Conservation (phyloP, 2,329 filamentous ascomycete genomes). For the Claviceps humidiphila region DNA sequence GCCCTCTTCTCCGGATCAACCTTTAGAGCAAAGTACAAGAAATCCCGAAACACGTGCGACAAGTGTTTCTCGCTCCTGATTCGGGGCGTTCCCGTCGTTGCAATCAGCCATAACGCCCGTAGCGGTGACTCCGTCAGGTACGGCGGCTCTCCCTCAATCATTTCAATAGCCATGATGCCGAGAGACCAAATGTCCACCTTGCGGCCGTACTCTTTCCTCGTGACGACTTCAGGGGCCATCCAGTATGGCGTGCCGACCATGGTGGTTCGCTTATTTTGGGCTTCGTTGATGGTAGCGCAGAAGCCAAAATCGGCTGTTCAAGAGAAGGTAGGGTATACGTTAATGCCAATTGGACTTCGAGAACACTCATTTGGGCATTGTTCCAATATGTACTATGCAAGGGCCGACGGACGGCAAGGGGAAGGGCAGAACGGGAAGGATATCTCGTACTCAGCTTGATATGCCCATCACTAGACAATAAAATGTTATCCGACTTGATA, state of each 20-base stretch:
- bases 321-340: conserved; percentile 10
- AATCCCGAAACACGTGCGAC: conserved; percentile 74
- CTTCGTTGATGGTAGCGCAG: conserved; percentile 95
- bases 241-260: conserved; percentile 99
- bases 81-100: conserved; percentile 85
- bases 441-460: conserved; percentile 79
- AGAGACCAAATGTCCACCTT: conserved; percentile 99
- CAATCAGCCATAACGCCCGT: conserved; percentile 86
- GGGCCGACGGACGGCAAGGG: no score
- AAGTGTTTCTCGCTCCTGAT: conserved; percentile 88
- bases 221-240: conserved; percentile 99
- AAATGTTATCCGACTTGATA: conserved; percentile 97
- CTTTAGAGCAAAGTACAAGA: conserved; percentile 83
- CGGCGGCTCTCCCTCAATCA: conserved; percentile 97
- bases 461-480: conserved; percentile 83
- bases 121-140: conserved; percentile 93
- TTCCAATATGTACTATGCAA: no score
- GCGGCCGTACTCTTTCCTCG: conserved; percentile 90
- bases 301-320: conserved; percentile 88
- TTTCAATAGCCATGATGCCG: conserved; percentile 98
- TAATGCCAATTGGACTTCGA: neutral
- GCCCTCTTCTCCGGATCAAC: conserved; percentile 96
- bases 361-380: neutral
- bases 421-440: neutral
- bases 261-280: conserved; percentile 91